Percentiles rank a stretch among this genome's conserved stretches.
Conservation (phyloP, 352 stramenopile species). For the Globisporangium iwayamae region DNA sequence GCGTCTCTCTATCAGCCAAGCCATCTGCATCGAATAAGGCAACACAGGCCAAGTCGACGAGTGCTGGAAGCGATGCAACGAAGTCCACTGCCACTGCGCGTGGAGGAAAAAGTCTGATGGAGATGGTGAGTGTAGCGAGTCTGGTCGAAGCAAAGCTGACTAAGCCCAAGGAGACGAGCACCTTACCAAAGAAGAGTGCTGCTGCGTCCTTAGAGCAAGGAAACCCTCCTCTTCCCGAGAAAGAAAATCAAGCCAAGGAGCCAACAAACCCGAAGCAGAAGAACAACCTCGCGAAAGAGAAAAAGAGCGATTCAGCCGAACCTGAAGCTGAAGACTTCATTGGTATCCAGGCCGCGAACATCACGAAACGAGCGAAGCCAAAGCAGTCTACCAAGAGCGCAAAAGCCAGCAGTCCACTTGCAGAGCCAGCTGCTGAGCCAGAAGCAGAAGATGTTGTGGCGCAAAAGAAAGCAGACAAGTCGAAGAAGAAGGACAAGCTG, state of each 20-base stretch:
- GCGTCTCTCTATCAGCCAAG: conserved; percentile 4
- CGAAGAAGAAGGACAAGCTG: conserved; percentile 27
- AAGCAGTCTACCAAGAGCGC: conserved; percentile 5
- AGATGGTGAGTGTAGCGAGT: conserved; percentile 14
- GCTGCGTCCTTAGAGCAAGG: not conserved
- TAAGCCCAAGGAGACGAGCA: conserved; percentile 8
- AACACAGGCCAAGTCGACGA: not conserved
- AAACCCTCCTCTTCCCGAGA: not conserved
- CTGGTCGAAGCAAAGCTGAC: conserved; percentile 9
- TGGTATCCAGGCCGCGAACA: conserved; percentile 11
- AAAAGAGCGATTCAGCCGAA: not conserved
- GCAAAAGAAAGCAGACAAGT: conserved; percentile 8
- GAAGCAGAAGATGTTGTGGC: conserved; percentile 9
- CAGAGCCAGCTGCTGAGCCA: not conserved
- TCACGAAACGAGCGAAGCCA: conserved; percentile 14
- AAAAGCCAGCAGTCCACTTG: not conserved
- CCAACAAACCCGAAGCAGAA: not conserved
- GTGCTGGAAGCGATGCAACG: not conserved
- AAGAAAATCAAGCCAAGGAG: conserved; percentile 4
- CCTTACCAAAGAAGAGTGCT: conserved; percentile 2
- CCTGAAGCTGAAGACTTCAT: conserved; percentile 16
- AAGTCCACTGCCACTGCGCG: not conserved
- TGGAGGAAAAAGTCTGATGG: conserved; percentile 19
- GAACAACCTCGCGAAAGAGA: not conserved
- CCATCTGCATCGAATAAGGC: not conserved